Base-by-base conservation (phyloP, 2,329 filamentous ascomycete genomes). In the Pseudocercospora eumusae region DNA sequence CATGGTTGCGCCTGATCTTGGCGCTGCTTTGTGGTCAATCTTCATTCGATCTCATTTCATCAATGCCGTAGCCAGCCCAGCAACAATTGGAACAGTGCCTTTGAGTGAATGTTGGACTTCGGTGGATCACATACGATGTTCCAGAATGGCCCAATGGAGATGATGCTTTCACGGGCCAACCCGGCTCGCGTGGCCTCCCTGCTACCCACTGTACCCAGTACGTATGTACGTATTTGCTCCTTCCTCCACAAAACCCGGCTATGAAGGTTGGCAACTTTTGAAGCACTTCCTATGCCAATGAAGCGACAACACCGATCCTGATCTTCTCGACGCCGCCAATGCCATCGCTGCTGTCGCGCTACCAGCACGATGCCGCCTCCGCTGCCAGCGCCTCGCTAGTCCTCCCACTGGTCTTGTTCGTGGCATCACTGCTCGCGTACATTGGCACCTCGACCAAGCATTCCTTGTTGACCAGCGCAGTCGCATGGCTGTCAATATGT, bases 401-500 rank as follows among this genome's bases (percentile, higher is more conserved):
- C 20, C 70, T 75, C 20, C 74, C 75, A 42, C 55, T 74, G 54
- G 66, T 75, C 55, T 71, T 79, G 62, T 68, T 72, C 64, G 58
- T 75, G 65, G 68, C 76, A 59, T 74, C 73, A 10, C 18, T 61
- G 49, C 54, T 62, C 44, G 61, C 65, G n/a, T 52, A 61, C 57
- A 53, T 65, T 44, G 57, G 31, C 15, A 61, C 61, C 10, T 62
- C 65, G 33, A 47, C 61, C 47, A 65, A 62, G 27, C 65, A 67
- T 33, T 61, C 63, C 23, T 75, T 82, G 45, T 73, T 80, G 65
- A 76, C 78, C 59, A 75, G 75, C 27, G 73, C 78, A 5, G 68
- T 75, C 20, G 78, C 79, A 10, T 82, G 79, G 79, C 68, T 73
- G 11, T 57, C 73, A 25, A 68, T 80, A 65, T 80, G 77, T 68